Evolutionary conservation across 257 asterid genomes (phyloP), one percentile per base, ranked within the genome.

Genomic region (Plantago major): DNA sequence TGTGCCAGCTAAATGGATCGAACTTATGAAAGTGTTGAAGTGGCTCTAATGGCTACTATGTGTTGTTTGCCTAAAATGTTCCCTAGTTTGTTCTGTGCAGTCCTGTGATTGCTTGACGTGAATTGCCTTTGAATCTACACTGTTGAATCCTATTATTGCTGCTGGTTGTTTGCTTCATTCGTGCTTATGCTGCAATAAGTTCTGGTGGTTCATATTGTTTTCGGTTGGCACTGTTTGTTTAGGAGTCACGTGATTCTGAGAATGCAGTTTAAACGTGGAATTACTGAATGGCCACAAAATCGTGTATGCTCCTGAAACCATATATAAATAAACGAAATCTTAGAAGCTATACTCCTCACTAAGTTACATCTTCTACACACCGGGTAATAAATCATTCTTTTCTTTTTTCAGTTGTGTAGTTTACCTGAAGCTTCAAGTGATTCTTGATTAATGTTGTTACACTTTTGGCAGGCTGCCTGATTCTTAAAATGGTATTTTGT

Each of bases 381-480:
- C 82, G 79, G 87, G 92, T 84, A 81, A 81, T 68, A 51, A 71
- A 67, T 76, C 16, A 58, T 43, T 68, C 65, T 63, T 66, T 55
- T 55, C 42, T 75, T 60, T 62, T 57, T 15, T 58, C 57, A 4
- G 40, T 66, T 44, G 53, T 65, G 61, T 59, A 42, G 58, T 73
- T 72, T 69, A 11, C 64, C 58, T 37, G 60, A 28, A 56, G 46
- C 40, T 71, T 69, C 6, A 42, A 19, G 71, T 67, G 22, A 51
- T 68, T 62, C 47, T 28, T 42, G 16, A 78, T 86, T 83, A 76
- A 84, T 67, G 68, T 64, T 71, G 64, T 76, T 77, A 64, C 72
- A 74, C 76, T 85, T 86, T 80, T 87, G 92, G 80, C 88, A 84
- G 95, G 92, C 86, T 67, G 70, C 80, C 65, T 77, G 79, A 78